Conservation (phyloP, 257 asterid genomes). For the Lantana camara region DNA sequence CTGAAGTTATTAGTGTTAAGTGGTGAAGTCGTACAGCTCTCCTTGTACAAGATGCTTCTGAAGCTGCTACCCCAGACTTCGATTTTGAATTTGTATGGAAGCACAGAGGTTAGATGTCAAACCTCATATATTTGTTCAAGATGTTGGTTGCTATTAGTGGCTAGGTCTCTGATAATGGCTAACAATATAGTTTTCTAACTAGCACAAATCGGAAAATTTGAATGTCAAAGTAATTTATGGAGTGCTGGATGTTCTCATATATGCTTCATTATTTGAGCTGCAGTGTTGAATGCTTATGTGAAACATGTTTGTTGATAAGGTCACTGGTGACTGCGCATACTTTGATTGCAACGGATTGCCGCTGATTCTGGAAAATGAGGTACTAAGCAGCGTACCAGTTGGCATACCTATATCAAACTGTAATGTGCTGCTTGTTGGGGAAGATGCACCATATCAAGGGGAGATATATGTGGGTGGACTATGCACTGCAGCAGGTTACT, state of each 20-base stretch:
- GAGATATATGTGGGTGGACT: conserved; percentile 80
- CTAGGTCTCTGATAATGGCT: background rate
- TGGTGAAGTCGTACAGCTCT: conserved; percentile 74
- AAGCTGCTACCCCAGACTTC: conserved; percentile 69
- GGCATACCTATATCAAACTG: conserved; percentile 77
- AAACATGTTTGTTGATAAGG: conserved; percentile 46
- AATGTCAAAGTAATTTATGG: conserved; percentile 8
- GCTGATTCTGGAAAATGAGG: conserved; percentile 53
- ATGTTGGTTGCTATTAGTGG: conserved; percentile 23
- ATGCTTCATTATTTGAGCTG: conserved; percentile 17
- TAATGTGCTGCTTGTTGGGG: conserved; percentile 68
- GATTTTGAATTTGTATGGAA: conserved; percentile 86
- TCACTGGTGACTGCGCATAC: conserved; percentile 93
- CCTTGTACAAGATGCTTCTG: conserved; percentile 66
- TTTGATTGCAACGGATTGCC: conserved; percentile 88
- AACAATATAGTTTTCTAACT: background rate
- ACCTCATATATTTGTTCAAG: conserved; percentile 21
- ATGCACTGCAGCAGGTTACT: conserved; percentile 83
- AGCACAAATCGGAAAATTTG: background rate
- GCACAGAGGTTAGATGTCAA: conserved; percentile 83
- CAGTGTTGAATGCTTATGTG: conserved; percentile 15
- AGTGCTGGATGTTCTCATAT: background rate
- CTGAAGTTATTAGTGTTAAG: conserved; percentile 76
- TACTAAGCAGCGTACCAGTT: conserved; percentile 66
- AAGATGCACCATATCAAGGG: conserved; percentile 68